phyloP scores from a whole-genome alignment of 2,329 filamentous ascomycete genomes.

The Tothia fuscella region DNA sequence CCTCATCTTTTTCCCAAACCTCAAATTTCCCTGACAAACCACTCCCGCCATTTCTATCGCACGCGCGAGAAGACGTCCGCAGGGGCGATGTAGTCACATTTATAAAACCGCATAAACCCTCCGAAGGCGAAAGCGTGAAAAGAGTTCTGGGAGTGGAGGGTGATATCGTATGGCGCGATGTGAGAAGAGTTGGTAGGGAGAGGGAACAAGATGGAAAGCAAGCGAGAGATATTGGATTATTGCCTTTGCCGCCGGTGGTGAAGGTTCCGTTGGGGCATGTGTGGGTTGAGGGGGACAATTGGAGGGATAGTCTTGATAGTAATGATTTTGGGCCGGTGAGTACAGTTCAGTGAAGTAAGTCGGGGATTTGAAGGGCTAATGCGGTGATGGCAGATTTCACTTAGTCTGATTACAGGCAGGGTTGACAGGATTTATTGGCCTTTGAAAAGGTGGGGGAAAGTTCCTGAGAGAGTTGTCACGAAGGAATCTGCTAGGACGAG shows the following conservation, averaged over 20 bases:
- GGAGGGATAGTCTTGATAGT: conserved; percentile 63
- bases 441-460: no score
- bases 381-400: conserved; percentile 5
- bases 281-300: conserved; percentile 90
- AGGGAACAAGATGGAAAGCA: conserved; percentile 30
- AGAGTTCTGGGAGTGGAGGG: conserved; percentile 71
- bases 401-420: conserved; percentile 7
- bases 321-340: conserved; percentile 70
- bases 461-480: no score
- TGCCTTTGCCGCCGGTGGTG: conserved; percentile 22
- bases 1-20: background rate
- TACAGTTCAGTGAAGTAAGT: background rate
- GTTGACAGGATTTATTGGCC: conserved; percentile 10
- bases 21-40: background rate
- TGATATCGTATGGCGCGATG: conserved; percentile 56
- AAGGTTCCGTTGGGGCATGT: conserved; percentile 73
- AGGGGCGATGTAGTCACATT: conserved; percentile 35
- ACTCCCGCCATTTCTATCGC: background rate
- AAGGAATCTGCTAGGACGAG: no score
- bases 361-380: background rate
- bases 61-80: conserved; percentile 16
- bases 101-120: conserved; percentile 50
- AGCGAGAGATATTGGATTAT: conserved; percentile 27
- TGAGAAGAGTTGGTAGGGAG: conserved; percentile 20
- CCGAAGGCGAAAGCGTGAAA: conserved; percentile 64